Evolutionary conservation across 1,139 yeast species (phyloP), one percentile per base, ranked within the genome.

Genomic region (Arxiozyma slooffiae): DNA sequence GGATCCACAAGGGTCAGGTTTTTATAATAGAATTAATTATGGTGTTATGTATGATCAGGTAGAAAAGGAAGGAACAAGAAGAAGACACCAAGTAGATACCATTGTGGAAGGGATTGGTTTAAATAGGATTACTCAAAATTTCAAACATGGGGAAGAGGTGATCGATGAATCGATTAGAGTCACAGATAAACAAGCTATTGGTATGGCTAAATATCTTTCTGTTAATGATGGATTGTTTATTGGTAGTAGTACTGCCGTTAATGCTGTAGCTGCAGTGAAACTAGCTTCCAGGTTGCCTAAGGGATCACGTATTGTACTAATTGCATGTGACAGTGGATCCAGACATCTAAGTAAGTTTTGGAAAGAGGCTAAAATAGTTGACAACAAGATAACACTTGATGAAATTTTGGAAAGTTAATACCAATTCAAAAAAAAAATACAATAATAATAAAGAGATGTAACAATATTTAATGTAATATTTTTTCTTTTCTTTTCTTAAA

Each of bases 21-120:
- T 92, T 57, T 85, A 76, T 61, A 89, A 92, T 68, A 73, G 95
- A 54, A 79, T 92, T 51, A 87, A 87, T 60, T 81, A 71, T 61
- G 97, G 97, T 1, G 97, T 92, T 7, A 88, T 92, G 97, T 92
- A 87, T 66, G 96, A 90, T 60, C n/a, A n/a, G n/a, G n/a, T n/a
- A n/a, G 98, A 92, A 67, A 81, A 77, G 58, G 98, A 92, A 69
- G 98, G 98, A 0, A 87, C 94, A 0, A 75, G 98, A 59, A 76
- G 97, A 63, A 75, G 98, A 58, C 97, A 92, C 64, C 98, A 92
- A 67, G 97, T 92, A 1, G 98, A 92, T 66, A 92, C 97, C 0
- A 67, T 90, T 2, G 84, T 92, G 2, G 98, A 92, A 68, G 98
- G 98, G 0, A 85, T 92, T 43, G 98, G 98, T 0, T 71, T 92